Conservation (phyloP, 495 filamentous ascomycete species). For the Hypoxylon fuscum region DNA sequence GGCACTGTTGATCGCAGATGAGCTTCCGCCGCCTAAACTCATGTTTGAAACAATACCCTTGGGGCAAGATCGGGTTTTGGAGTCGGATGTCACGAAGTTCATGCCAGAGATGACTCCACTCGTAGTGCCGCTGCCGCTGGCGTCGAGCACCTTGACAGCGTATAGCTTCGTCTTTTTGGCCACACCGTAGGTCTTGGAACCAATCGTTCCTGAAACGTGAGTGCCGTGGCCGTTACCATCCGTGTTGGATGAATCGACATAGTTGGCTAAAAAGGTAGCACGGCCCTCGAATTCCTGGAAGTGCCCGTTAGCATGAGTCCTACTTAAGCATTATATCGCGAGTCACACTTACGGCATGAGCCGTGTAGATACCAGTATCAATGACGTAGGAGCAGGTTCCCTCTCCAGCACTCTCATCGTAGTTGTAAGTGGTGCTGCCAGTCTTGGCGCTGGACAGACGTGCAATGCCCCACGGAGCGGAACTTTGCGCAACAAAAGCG, state of each 20-base stretch:
- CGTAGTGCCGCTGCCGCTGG: constrained; percentile 56
- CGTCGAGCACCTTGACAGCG: constrained; percentile 62
- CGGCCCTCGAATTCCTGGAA: constrained; percentile 53
- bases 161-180: constrained; percentile 58
- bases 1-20: constrained; percentile 62
- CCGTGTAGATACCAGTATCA: constrained; percentile 66
- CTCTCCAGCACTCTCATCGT: constrained; percentile 65
- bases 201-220: constrained; percentile 60
- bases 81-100: constrained; percentile 54
- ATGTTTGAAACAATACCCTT: constrained; percentile 61
- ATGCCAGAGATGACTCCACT: constrained; percentile 61
- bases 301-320: constrained; percentile 9
- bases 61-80: constrained; percentile 50
- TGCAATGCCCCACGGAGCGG: constrained; percentile 69
- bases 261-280: constrained; percentile 55
- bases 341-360: constrained; percentile 65
- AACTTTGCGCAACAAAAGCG: constrained; percentile 57
- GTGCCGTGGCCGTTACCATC: constrained; percentile 63
- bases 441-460: constrained; percentile 64
- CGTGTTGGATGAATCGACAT: constrained; percentile 51
- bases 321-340: neutral
- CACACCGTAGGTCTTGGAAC: constrained; percentile 57
- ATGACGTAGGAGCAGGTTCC: constrained; percentile 69
- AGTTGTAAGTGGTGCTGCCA: constrained; percentile 64
- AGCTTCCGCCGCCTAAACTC: constrained; percentile 64